Evolutionary conservation across 306 rosid genomes (phyloP).

Genomic region (Cucumis sativus): Cucumber_9930_V3 NC_026658.2:4213001-4213500

Average conservation of each 20-base stretch:
- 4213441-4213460: slow-evolving; percentile 9
- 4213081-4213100: slow-evolving; percentile 14
- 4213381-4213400: slow-evolving; percentile 35
- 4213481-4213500: slow-evolving; percentile 15
- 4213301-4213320: slow-evolving; percentile 13
- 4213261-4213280: slow-evolving; percentile 4
- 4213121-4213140: slow-evolving; percentile 70
- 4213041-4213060: neutral
- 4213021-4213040: neutral
- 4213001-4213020: neutral
- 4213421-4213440: slow-evolving; percentile 15
- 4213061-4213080: neutral
- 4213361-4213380: slow-evolving; percentile 80
- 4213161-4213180: slow-evolving; percentile 27
- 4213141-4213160: slow-evolving; percentile 38
- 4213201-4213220: neutral
- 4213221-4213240: slow-evolving; percentile 1
- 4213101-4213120: slow-evolving; percentile 75
- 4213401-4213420: slow-evolving; percentile 12
- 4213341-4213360: slow-evolving; percentile 24
- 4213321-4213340: slow-evolving; percentile 18
- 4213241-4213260: neutral
- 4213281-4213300: slow-evolving; percentile 16
- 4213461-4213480: slow-evolving; percentile 19
- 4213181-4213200: slow-evolving; percentile 11